These are phyloP conservation scores for Cladophialophora chaetospira DNA, from an alignment of 2,329 filamentous ascomycete genomes.

Conservation along the genomic window DNA sequence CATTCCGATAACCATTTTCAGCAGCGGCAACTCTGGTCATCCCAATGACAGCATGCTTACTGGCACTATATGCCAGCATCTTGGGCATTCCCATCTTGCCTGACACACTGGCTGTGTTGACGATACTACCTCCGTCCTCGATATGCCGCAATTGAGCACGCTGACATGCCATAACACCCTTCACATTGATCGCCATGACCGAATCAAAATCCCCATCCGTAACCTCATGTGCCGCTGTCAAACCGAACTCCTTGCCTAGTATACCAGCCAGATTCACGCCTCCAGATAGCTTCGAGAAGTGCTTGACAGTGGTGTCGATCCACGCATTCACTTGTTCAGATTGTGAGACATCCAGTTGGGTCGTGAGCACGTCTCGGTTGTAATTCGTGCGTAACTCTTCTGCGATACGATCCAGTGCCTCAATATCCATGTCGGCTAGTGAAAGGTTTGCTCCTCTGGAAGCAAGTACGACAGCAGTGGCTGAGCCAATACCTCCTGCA, in stretches of 20 bases:
- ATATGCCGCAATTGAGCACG: constrained; percentile 46
- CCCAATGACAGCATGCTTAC: constrained; percentile 49
- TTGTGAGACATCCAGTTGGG: constrained; percentile 38
- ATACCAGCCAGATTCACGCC: constrained; percentile 16
- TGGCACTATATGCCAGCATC: constrained; percentile 45
- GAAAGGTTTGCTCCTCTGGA: constrained; percentile 49
- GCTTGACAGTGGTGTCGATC: constrained; percentile 40
- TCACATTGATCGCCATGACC: constrained; percentile 44
- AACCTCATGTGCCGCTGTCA: constrained; percentile 2
- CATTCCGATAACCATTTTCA: constrained; percentile 37
- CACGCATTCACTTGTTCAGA: constrained; percentile 35
- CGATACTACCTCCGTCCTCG: constrained; percentile 40
- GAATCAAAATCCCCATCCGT: constrained; percentile 41
- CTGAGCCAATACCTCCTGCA: constrained; percentile 54
- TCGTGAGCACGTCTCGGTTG: constrained; percentile 2
- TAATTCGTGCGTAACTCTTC: neutral
- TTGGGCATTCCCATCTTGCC: constrained; percentile 39
- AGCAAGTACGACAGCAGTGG: constrained; percentile 50
- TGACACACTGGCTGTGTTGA: constrained; percentile 47
- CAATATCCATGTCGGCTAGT: constrained; percentile 50
- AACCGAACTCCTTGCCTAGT: constrained; percentile 11
- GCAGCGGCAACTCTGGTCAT: constrained; percentile 44
- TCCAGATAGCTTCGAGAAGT: constrained; percentile 35
- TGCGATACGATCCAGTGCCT: constrained; percentile 35
- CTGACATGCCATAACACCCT: constrained; percentile 44